These are phyloP conservation scores for Linnemannia hyalina DNA, from an alignment of 192 early-diverging fungal species.

Conservation along the genomic window DNA sequence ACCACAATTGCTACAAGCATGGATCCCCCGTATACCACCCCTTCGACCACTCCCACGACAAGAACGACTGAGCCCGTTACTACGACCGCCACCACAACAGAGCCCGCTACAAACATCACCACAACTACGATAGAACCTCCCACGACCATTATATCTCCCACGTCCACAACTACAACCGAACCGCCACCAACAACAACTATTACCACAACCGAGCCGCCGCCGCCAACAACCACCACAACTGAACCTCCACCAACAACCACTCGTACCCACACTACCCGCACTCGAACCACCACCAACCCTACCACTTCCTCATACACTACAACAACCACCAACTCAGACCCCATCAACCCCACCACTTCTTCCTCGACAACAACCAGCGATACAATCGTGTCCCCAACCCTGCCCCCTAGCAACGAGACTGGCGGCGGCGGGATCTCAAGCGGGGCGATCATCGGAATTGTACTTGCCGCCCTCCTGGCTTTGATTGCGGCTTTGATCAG, in stretches of 20 bases:
- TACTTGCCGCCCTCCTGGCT: constrained; percentile 16
- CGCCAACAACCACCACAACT: constrained; percentile 9
- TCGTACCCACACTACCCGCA: background rate
- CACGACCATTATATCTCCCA: background rate
- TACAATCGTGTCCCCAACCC: constrained; percentile 7
- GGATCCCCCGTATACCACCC: background rate
- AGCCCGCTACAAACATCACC: constrained; percentile 4
- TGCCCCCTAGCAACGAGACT: background rate
- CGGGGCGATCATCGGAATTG: constrained; percentile 32
- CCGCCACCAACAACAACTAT: background rate
- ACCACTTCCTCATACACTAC: background rate
- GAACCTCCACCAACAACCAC: background rate
- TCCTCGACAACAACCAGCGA: constrained; percentile 3
- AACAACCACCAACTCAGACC: background rate
- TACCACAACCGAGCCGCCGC: background rate
- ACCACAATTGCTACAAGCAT: background rate
- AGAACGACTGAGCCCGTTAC: background rate
- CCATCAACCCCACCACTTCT: background rate
- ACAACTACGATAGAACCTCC: background rate
- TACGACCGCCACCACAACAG: background rate
- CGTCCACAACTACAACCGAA: constrained; percentile 7
- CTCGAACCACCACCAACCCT: background rate
- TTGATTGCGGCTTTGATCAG: constrained; percentile 15
- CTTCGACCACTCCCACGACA: background rate
- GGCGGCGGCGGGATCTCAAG: constrained; percentile 4